These are phyloP conservation scores for Tolypocladium inflatum DNA, from an alignment of 2,329 filamentous ascomycete genomes.

Conservation along the genomic window DNA sequence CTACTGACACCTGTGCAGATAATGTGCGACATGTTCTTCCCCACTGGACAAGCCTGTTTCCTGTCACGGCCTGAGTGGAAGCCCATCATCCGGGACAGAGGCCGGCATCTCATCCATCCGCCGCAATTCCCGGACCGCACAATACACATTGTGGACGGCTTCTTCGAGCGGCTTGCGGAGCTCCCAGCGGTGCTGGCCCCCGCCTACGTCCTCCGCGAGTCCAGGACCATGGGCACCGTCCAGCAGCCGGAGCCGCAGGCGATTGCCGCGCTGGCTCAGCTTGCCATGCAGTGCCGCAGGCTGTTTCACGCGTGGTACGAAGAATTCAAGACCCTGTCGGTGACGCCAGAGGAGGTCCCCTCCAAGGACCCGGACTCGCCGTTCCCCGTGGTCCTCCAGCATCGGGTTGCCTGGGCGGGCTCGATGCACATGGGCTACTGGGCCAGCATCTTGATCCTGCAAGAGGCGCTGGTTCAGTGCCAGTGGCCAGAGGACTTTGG, in stretches of 20 bases:
- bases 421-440: conserved; percentile 26
- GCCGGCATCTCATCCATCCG: conserved; percentile 15
- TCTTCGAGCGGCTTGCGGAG: conserved; percentile 22
- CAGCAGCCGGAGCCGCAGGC: conserved; percentile 16
- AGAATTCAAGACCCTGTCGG: conserved; percentile 12
- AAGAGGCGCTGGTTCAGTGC: conserved; percentile 26
- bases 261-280: conserved; percentile 17
- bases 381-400: conserved; percentile 21
- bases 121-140: conserved; percentile 10
- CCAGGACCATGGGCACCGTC: conserved; percentile 8
- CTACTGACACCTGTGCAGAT: conserved; percentile 14
- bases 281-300: conserved; percentile 17
- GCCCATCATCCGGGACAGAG: conserved; percentile 16
- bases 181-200: conserved; percentile 22
- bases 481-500: conserved; percentile 15
- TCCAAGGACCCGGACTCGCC: conserved; percentile 19
- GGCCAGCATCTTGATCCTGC: conserved; percentile 29
- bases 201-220: conserved; percentile 21
- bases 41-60: conserved; percentile 23
- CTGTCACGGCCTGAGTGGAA: conserved; percentile 26
- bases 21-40: conserved; percentile 28
- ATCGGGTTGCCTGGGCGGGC: conserved; percentile 22
- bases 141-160: conserved; percentile 20
- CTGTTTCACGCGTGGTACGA: conserved; percentile 23
- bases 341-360: conserved; percentile 16